These are phyloP conservation scores for Exophiala spinifera DNA, from an alignment of 2,329 filamentous ascomycete species.

Conservation along the genomic window DNA sequence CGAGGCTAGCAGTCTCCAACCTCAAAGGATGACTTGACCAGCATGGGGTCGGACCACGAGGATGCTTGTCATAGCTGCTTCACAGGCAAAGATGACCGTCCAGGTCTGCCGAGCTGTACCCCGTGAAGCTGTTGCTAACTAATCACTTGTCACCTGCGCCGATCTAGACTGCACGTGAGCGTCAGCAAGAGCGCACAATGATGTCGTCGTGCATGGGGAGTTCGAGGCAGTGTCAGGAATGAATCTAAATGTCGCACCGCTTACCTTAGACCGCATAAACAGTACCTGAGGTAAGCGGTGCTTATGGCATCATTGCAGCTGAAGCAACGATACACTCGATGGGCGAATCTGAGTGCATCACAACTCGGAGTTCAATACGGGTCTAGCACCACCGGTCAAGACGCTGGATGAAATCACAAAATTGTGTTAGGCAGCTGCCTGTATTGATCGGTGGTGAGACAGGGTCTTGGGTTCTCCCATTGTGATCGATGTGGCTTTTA, in stretches of 20 bases:
- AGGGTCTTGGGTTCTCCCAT: not conserved
- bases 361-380: too few relatives aligned
- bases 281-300: not conserved
- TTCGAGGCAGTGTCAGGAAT: not conserved
- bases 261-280: too few relatives aligned
- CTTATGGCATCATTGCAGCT: not conserved
- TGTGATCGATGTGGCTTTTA: conserved; percentile 1
- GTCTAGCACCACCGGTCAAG: too few relatives aligned
- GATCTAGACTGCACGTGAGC: conserved; percentile 8
- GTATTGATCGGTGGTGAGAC: not conserved
- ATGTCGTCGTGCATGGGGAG: conserved; percentile 8
- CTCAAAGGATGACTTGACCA: too few relatives aligned
- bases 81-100: too few relatives aligned
- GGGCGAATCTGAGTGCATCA: too few relatives aligned
- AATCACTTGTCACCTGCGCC: not conserved
- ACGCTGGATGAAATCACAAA: not conserved
- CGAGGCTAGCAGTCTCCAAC: too few relatives aligned
- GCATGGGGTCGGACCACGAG: too few relatives aligned
- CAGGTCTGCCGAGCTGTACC: too few relatives aligned
- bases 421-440: too few relatives aligned
- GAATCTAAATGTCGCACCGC: not conserved
- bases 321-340: not conserved
- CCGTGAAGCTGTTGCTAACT: too few relatives aligned
- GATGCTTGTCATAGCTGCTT: too few relatives aligned
- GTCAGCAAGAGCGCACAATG: conserved; percentile 8